These are phyloP conservation scores for Teunomyces atbi DNA, from an alignment of 805 yeast genomes.

Conservation along the genomic window DNA sequence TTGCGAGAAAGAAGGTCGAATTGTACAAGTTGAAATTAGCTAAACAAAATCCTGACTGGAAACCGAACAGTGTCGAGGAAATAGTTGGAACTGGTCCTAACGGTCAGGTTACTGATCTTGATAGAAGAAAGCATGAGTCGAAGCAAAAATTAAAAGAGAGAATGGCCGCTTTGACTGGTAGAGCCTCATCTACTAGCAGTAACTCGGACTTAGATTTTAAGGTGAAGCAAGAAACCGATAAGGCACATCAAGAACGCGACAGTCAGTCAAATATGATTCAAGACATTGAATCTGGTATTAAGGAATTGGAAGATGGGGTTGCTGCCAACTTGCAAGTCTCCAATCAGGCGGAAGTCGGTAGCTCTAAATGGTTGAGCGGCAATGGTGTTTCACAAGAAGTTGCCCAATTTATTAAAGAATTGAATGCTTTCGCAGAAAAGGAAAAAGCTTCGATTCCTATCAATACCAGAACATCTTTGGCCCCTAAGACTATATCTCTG, in stretches of 20 bases:
- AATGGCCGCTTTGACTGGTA: constrained; percentile 93
- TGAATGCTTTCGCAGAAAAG: constrained; percentile 31
- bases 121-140: constrained; percentile 74
- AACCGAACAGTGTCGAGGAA: constrained; percentile 31
- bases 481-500: constrained; percentile 8
- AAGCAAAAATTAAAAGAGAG: constrained; percentile 77
- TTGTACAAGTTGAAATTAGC: constrained; percentile 54
- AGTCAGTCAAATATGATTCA: constrained; percentile 58
- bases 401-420: constrained; percentile 54
- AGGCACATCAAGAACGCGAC: constrained; percentile 52
- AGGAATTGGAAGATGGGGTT: constrained; percentile 55
- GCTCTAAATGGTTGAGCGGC: constrained; percentile 79
- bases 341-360: constrained; percentile 46
- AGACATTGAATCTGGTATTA: constrained; percentile 72
- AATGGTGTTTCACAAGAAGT: constrained; percentile 69
- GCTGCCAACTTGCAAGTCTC: constrained; percentile 41
- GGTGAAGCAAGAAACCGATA: constrained; percentile 51
- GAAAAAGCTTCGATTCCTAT: neutral
- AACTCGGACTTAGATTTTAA: constrained; percentile 55
- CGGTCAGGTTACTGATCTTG: constrained; percentile 82
- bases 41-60: constrained; percentile 66
- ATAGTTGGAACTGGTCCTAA: constrained; percentile 81
- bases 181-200: constrained; percentile 44
- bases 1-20: constrained; percentile 64
- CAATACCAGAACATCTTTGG: neutral